Evolutionary conservation across 164 flowering plant species (phyloP).

Genomic region (Umbellularia californica): DNA sequence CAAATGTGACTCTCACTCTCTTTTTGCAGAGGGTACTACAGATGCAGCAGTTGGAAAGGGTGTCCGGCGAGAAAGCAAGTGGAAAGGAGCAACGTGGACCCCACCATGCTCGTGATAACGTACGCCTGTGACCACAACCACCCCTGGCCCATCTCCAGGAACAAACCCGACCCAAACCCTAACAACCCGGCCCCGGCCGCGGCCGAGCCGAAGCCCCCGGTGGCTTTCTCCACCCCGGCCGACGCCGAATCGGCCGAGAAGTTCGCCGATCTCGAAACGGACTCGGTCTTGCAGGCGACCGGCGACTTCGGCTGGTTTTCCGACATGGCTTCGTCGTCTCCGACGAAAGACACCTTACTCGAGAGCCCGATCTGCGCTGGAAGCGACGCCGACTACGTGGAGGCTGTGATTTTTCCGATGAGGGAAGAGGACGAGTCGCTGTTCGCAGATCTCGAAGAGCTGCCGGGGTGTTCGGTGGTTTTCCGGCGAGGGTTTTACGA

Average conservation of each 20-base stretch:
- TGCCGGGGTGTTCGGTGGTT: slow-evolving; percentile 82
- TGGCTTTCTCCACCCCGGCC: slow-evolving; percentile 9
- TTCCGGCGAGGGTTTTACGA: slow-evolving; percentile 43
- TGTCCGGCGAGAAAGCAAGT: slow-evolving; percentile 97
- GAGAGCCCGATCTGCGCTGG: slow-evolving; percentile 49
- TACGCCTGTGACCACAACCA: slow-evolving; percentile 91
- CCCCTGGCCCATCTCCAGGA: slow-evolving; percentile 40
- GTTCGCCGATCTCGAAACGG: slow-evolving; percentile 27
- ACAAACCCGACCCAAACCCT: background rate
- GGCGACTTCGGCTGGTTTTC: slow-evolving; percentile 16
- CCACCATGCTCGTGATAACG: slow-evolving; percentile 74
- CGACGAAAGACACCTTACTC: slow-evolving; percentile 25
- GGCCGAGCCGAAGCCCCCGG: background rate
- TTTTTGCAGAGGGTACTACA: slow-evolving; percentile 66
- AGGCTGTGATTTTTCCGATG: slow-evolving; percentile 44
- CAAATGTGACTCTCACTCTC: background rate
- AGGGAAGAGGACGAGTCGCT: slow-evolving; percentile 68
- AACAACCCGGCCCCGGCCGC: background rate
- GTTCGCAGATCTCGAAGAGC: slow-evolving; percentile 85
- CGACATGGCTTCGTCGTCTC: slow-evolving; percentile 34
- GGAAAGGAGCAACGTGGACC: slow-evolving; percentile 75
- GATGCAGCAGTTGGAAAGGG: slow-evolving; percentile 88
- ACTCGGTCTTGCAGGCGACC: slow-evolving; percentile 35
- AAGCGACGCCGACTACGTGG: slow-evolving; percentile 25
- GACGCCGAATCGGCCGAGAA: slow-evolving; percentile 19